Conservation (phyloP, 2,329 filamentous ascomycete species). For the Paramyrothecium sp. region DNA sequence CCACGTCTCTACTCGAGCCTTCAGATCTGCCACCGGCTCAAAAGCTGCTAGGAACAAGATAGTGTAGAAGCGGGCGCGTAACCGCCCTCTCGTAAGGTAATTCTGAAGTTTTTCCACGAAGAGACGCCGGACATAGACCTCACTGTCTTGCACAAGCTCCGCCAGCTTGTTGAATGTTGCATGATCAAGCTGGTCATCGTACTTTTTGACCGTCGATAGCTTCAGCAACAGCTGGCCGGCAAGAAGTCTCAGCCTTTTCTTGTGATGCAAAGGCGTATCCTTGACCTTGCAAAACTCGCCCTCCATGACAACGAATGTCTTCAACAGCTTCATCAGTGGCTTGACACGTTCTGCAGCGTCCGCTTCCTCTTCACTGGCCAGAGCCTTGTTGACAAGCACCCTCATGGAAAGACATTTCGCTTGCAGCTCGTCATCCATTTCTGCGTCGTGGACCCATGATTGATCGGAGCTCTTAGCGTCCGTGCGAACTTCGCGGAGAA, state of each 20-base stretch:
- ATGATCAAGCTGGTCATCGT: slow-evolving; percentile 73
- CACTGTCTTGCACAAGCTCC: slow-evolving; percentile 75
- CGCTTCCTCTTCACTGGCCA: slow-evolving; percentile 53
- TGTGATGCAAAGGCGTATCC: slow-evolving; percentile 75
- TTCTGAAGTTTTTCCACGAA: slow-evolving; percentile 90
- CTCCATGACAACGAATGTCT: slow-evolving; percentile 69
- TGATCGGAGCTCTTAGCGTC: slow-evolving; percentile 56
- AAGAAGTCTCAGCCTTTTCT: slow-evolving; percentile 74
- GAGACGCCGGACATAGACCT: slow-evolving; percentile 69
- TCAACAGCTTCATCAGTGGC: slow-evolving; percentile 76
- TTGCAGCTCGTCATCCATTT: slow-evolving; percentile 75
- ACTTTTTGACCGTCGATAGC: slow-evolving; percentile 71
- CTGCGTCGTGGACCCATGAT: slow-evolving; percentile 66
- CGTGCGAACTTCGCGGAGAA: slow-evolving; percentile 69
- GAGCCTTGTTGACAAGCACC: slow-evolving; percentile 81
- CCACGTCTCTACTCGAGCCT: slow-evolving; percentile 80
- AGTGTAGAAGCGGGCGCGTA: slow-evolving; percentile 79
- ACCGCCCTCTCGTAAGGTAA: slow-evolving; percentile 71
- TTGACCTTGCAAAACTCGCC: slow-evolving; percentile 78
- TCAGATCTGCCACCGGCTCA: slow-evolving; percentile 75
- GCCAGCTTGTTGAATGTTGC: slow-evolving; percentile 79
- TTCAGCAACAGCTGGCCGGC: slow-evolving; percentile 83
- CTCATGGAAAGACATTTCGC: slow-evolving; percentile 84
- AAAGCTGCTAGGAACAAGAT: slow-evolving; percentile 90
- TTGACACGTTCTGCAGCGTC: slow-evolving; percentile 59